Evolutionary conservation across 495 filamentous ascomycete genomes (phyloP).

Genomic region (Penicillium paradoxum): DNA sequence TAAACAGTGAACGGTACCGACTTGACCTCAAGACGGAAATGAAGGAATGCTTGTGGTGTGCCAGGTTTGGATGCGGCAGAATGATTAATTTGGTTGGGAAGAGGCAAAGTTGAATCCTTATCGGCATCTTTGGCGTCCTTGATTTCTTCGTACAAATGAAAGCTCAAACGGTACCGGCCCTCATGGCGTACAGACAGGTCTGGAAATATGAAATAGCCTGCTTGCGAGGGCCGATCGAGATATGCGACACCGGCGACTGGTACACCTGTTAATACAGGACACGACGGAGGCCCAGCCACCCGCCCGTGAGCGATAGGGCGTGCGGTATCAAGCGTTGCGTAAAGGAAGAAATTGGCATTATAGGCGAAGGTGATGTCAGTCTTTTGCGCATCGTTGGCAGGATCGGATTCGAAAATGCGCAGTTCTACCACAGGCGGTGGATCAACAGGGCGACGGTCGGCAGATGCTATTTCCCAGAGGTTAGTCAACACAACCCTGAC

Average conservation of each 20-base stretch:
- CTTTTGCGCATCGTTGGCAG: conserved; percentile 42
- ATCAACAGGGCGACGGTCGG: conserved; percentile 93
- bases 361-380: conserved; percentile 86
- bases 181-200: conserved; percentile 96
- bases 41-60: conserved; percentile 40
- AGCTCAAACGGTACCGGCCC: conserved; percentile 80
- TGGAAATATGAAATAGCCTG: conserved; percentile 97
- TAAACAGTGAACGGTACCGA: conserved; percentile 83
- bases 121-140: conserved; percentile 70
- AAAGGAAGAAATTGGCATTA: conserved; percentile 97
- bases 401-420: conserved; percentile 77
- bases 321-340: conserved; percentile 83
- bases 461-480: conserved; percentile 59
- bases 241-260: conserved; percentile 97
- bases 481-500: conserved; percentile 9
- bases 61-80: conserved; percentile 25
- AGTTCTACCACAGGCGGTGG: conserved; percentile 95
- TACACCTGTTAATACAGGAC: conserved; percentile 88
- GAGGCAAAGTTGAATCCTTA: conserved; percentile 37
- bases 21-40: conserved; percentile 85
- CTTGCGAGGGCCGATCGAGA: conserved; percentile 82
- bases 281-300: conserved; percentile 59
- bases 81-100: conserved; percentile 20
- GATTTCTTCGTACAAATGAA: conserved; percentile 89
- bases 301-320: conserved; percentile 81